Base-by-base conservation (phyloP, 1,139 yeast genomes). In the Suhomyces coccinellae region DNA sequence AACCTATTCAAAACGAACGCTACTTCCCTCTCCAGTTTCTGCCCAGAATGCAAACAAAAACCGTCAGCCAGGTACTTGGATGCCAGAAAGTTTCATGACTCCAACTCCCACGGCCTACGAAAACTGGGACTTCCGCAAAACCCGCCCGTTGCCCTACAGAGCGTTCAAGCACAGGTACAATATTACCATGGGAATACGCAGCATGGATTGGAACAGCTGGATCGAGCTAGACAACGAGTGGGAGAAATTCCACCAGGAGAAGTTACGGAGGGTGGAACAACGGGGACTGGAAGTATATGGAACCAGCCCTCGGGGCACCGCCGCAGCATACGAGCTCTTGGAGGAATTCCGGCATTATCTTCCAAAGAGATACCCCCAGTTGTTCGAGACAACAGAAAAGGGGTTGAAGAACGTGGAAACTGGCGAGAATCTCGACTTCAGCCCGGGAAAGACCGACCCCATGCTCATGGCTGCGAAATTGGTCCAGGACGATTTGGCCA, bases 401-500 rank as follows among this genome's bases (percentile, higher is more conserved):
- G 85, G 86, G 3, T 65, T 83, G 38, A 68, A 73, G 48, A 83
- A 80, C 52, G 46, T 79, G 39, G 67, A 68, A 34, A 82, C 85
- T 2, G 79, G 79, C 6, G 88, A 83, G 59, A 54, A 54, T 11
- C 74, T 71, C 50, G 68, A 72, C 49, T 50, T 51, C 9, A 55
- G 63, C 15, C 50, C 65, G 65, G 34, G 42, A 2, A 38, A 38
- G 6, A 75, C 71, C 47, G 85, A 82, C 56, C 88, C 87, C 15
- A 75, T 78, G 72, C 64, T 72, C 33, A 78, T 81, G 53, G 81
- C 81, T 9, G 76, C 85, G 4, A 71, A 74, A 52, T 67, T 82
- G 58, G 63, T 78, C n/a, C 88, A 83, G 61, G 88, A 83, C 60
- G 88, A 83, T 60, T 60, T 82, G 44, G 88, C 88, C 1, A 69